Conservation (phyloP, 345 rosid species). For the Boechera retrofracta region DNA sequence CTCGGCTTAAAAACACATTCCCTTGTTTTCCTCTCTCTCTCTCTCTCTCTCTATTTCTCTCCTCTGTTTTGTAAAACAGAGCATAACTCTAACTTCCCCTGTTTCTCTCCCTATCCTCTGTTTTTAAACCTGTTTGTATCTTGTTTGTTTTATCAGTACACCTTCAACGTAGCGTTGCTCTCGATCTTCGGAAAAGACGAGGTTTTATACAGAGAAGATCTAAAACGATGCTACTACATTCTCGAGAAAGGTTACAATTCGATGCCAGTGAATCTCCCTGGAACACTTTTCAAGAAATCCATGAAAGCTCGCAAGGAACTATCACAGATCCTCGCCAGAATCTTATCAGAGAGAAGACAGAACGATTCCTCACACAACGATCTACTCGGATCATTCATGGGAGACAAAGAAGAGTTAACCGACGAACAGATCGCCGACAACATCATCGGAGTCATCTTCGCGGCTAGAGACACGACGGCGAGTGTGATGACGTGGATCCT, state of each 20-base stretch:
- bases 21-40: not conserved
- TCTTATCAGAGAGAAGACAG: constrained; percentile 60
- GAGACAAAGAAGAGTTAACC: constrained; percentile 63
- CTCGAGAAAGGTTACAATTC: constrained; percentile 97
- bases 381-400: constrained; percentile 84
- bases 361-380: constrained; percentile 49
- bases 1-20: constrained; percentile 6
- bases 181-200: constrained; percentile 85
- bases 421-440: constrained; percentile 89
- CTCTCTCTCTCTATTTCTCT: too few species aligned
- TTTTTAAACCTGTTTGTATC: not conserved
- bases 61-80: constrained; percentile 11
- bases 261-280: constrained; percentile 93
- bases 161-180: constrained; percentile 80
- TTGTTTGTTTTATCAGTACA: constrained; percentile 54
- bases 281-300: constrained; percentile 84
- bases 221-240: constrained; percentile 82
- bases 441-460: constrained; percentile 86
- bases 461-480: constrained; percentile 91
- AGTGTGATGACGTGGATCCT: constrained; percentile 86
- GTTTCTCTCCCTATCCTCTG: constrained; percentile 6
- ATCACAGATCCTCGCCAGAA: constrained; percentile 67
- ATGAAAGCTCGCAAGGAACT: constrained; percentile 91
- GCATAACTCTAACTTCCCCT: not conserved
- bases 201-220: constrained; percentile 69